These are phyloP conservation scores for Fusarium neocosmosporiellum DNA, from an alignment of 2,329 filamentous ascomycete genomes.

Conservation along the genomic window DNA sequence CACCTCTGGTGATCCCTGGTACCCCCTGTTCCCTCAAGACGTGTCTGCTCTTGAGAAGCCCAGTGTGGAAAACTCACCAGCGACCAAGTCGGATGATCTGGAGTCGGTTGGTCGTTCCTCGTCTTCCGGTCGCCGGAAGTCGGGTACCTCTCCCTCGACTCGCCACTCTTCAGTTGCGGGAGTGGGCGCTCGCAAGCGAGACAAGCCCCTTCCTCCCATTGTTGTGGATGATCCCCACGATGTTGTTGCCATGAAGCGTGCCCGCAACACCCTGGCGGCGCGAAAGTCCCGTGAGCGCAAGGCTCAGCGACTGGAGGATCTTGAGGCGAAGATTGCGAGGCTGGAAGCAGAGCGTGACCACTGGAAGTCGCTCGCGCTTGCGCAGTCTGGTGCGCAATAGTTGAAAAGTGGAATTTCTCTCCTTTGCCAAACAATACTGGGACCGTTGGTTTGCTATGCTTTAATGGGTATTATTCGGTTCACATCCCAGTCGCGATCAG, in stretches of 20 bases:
- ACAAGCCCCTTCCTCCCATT: constrained; percentile 85
- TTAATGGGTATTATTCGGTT: constrained; percentile 30
- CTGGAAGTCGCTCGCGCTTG: constrained; percentile 69
- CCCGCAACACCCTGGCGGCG: constrained; percentile 91
- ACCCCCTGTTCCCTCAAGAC: constrained; percentile 75
- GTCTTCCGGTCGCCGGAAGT: constrained; percentile 58
- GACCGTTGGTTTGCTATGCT: constrained; percentile 29
- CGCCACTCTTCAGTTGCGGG: constrained; percentile 78
- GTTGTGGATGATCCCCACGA: constrained; percentile 79
- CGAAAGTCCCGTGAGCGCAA: constrained; percentile 93
- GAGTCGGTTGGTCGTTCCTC: constrained; percentile 57
- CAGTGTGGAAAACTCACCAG: constrained; percentile 56
- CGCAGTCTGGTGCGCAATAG: constrained; percentile 51
- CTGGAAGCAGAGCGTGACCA: constrained; percentile 74
- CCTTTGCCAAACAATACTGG: constrained; percentile 34
- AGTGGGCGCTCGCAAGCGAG: constrained; percentile 78
- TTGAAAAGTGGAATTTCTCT: constrained; percentile 47
- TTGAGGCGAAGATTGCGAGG: constrained; percentile 79
- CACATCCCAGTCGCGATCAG: constrained; percentile 16
- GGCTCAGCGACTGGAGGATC: constrained; percentile 77
- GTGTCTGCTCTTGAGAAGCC: constrained; percentile 40
- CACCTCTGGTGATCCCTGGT: constrained; percentile 71
- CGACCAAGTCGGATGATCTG: constrained; percentile 59
- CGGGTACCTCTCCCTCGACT: constrained; percentile 56
- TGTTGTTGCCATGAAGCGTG: constrained; percentile 87